Conservation (phyloP, 768 basidiomycete genomes). For the Trametes cingulata region DNA sequence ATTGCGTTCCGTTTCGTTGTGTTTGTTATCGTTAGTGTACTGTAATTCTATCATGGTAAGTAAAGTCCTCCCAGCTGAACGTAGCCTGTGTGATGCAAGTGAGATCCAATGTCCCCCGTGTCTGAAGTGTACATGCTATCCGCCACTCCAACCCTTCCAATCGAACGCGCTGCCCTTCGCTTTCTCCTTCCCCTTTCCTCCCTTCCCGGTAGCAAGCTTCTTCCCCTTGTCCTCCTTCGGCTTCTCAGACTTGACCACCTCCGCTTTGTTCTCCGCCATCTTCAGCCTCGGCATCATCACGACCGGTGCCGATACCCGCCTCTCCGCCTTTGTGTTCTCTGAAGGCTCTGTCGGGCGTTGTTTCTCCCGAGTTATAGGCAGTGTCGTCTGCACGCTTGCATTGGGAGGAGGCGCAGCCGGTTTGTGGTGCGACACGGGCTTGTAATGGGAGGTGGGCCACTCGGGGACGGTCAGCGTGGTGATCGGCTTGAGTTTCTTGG, state of each 20-base stretch:
- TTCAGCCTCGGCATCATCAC: background rate
- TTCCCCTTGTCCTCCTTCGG: background rate
- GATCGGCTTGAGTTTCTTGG: slow-evolving; percentile 21
- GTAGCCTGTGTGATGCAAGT: too few relatives aligned
- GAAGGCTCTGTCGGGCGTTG: background rate
- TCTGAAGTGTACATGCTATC: background rate
- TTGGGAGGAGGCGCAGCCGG: background rate
- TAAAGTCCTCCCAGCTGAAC: background rate
- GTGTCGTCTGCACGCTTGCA: slow-evolving; percentile 5
- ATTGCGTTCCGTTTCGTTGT: background rate
- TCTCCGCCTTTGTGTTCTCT: background rate
- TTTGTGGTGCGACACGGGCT: slow-evolving; percentile 15
- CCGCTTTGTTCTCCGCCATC: background rate
- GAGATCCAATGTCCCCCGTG: too few relatives aligned
- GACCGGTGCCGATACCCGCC: slow-evolving; percentile 1
- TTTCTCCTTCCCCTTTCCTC: background rate
- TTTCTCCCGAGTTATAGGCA: background rate
- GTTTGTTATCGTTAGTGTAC: slow-evolving; percentile 18
- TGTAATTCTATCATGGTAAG: slow-evolving; percentile 4
- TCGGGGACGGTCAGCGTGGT: slow-evolving; percentile 8
- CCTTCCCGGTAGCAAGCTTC: background rate
- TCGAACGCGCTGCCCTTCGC: slow-evolving; percentile 5
- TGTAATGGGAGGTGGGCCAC: slow-evolving; percentile 9
- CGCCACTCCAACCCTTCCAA: slow-evolving; percentile 17
- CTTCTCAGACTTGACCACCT: background rate